Evolutionary conservation across 2,329 filamentous ascomycete species (phyloP), one percentile per base, ranked within the genome.

Genomic region (Alternaria hordeiaustralica): DNA sequence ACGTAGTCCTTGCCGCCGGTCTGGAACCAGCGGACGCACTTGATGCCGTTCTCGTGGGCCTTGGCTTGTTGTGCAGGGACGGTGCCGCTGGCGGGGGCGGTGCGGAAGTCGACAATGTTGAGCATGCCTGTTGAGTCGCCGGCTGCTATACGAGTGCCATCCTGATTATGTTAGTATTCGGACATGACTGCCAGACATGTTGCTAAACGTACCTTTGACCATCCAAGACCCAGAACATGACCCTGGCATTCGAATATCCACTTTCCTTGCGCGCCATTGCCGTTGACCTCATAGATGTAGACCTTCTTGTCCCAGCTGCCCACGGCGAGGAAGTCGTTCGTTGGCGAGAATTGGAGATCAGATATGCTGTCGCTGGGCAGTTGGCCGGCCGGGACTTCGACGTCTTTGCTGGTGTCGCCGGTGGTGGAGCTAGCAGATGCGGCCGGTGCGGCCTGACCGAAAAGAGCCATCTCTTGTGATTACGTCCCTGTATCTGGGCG

Each of bases 231-330:
- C 65, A 99, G 83, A 4, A 97, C 94, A 4, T 94, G 93, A 13
- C 74, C 73, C 69, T 93, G 91, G 81, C 96, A 93, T 71, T 96
- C 92, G 77, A 96, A 96, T 63, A 91, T 84, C 67, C 93, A 93
- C 76, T 94, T 95, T 54, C 93, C 94, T 78, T 93, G 89, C 75
- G 92, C 95, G 77, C 92, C 88, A 46, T 94, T 93, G 70, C 89
- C 89, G 60, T 90, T 89, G 78, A 98, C 93, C 81, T 98, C 93
- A 83, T 98, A 99, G 78, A 99, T 95, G 76, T 94, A 91, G 67
- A 98, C 93, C 80, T 97, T 97, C 84, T 96, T 97, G 82, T 99
- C 96, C 96, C 96, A 99, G 73, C 93, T 97, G 51, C 93, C 85
- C 36, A 97, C 92, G 23, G 95, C 94, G 18, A 99, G 86, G 78